These are phyloP conservation scores for Neonothopanus nambi DNA, from an alignment of 1,284 basidiomycete species.

Conservation along the genomic window DNA sequence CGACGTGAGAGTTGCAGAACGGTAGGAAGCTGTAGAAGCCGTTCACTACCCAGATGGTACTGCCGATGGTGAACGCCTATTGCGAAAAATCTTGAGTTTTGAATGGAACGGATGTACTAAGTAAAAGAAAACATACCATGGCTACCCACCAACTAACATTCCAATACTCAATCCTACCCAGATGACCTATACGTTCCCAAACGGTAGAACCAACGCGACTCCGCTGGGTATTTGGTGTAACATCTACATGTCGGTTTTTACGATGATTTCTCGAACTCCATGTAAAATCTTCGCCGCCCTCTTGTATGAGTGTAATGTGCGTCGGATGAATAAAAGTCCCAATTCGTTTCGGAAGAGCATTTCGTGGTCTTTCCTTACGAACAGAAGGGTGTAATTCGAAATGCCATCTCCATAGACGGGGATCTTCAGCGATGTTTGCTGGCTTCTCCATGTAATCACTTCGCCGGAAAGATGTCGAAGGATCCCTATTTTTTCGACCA, in stretches of 20 bases:
- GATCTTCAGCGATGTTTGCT: no score
- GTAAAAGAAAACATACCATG: slow-evolving; percentile 9
- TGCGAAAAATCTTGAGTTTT: not conserved
- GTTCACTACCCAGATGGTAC: slow-evolving; percentile 55
- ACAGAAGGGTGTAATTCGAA: no score
- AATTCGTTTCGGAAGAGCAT: no score
- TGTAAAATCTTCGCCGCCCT: slow-evolving; percentile 1
- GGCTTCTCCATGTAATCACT: no score
- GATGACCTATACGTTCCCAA: slow-evolving; percentile 6
- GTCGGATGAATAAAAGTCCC: no score
- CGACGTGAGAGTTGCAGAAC: slow-evolving; percentile 35
- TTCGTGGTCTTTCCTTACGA: no score
- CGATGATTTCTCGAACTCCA: slow-evolving; percentile 11
- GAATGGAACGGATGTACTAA: not conserved
- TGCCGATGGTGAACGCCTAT: slow-evolving; percentile 41
- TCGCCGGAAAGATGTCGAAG: no score
- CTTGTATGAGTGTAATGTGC: no score
- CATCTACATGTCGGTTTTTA: slow-evolving; percentile 9
- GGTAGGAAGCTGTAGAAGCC: slow-evolving; percentile 57
- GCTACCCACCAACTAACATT: slow-evolving; percentile 27
- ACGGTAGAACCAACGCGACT: not conserved
- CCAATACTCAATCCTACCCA: slow-evolving; percentile 24
- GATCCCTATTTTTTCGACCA: no score
- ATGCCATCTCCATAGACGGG: no score
- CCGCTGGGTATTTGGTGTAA: not conserved